Evolutionary conservation across 148 eudicot species (phyloP).

Genomic region (Diospyros kaki): DNA sequence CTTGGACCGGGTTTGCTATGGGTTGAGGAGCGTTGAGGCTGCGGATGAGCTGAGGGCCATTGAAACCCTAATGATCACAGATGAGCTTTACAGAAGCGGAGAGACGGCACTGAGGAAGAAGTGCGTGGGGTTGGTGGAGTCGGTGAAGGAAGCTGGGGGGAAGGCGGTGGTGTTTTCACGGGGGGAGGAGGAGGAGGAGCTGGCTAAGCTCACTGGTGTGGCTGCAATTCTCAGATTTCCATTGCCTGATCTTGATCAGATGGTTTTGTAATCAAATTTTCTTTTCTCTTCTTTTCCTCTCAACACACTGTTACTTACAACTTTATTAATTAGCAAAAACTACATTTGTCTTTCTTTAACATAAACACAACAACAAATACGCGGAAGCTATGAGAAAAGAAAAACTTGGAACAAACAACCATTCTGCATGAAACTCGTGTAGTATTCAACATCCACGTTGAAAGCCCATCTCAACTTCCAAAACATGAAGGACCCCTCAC

Average conservation of each 20-base stretch:
- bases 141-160: conserved; percentile 14
- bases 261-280: too few species aligned
- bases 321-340: too few species aligned
- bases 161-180: conserved; percentile 8
- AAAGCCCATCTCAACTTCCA: too few species aligned
- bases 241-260: conserved; percentile 11
- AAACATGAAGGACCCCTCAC: too few species aligned
- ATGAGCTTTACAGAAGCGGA: conserved; percentile 9
- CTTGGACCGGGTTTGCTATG: conserved; percentile 14
- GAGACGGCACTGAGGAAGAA: conserved; percentile 10
- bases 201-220: conserved; percentile 11
- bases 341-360: too few species aligned
- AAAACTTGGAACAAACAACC: too few species aligned
- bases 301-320: too few species aligned
- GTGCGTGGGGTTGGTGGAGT: conserved; percentile 9
- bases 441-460: too few species aligned
- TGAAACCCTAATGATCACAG: conserved; percentile 14
- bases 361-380: too few species aligned
- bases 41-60: conserved; percentile 12
- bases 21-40: conserved; percentile 11
- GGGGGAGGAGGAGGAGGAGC: background rate
- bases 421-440: too few species aligned
- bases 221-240: conserved; percentile 20
- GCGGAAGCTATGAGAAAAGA: too few species aligned
- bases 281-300: too few species aligned